Evolutionary conservation across 2,329 filamentous ascomycete genomes (phyloP), one percentile per base, ranked within the genome.

Genomic region (Exophiala lecanii-corni): DNA sequence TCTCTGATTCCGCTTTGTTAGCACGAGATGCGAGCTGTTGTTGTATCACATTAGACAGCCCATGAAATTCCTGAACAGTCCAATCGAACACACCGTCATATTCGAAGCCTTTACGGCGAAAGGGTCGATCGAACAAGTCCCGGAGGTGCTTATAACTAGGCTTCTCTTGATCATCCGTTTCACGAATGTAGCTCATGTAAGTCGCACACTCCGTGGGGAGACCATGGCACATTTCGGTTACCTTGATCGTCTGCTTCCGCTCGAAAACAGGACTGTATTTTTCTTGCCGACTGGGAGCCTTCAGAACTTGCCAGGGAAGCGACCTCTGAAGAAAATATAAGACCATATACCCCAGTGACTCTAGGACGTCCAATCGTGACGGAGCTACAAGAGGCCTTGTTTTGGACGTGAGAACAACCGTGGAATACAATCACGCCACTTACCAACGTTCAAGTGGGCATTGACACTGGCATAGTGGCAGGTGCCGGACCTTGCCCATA

Each of bases 251-350:
- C 41, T 45, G 44, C 46, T 60, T 57, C 43, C 43, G 51, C 49
- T 57, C 54, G 28, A 49, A 40, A 34, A 51, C 45, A 5, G 36
- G 45, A 31, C 12, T 20, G 15, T 51, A 34, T 39, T 41, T 51
- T 7, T 13, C 39, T 10, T 39, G 34, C 19, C 33, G 34, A 33
- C 7, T 33, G 5, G 38, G 33, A 12, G 41, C 41, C 70, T 85
- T 85, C 51, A 86, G 70, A 7, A 81, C 81, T 62, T 86, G 81
- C 81, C 82, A 86, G 25, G 82, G 81, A 41, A 85, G 71, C 5
- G 79, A 79, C 35, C 82, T 82, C n/a, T 81, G 74, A 33, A 85
- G 65, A 64, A 86, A 85, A 65, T 86, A 86, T 73, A 86, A 80
- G 64, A 85, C 84, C 30, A 86, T 81, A 60, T 86, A 82, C 15